Evolutionary conservation across 306 rosid species (phyloP), one percentile per base, ranked within the genome.

Genomic region (Dryas octopetala): DNA sequence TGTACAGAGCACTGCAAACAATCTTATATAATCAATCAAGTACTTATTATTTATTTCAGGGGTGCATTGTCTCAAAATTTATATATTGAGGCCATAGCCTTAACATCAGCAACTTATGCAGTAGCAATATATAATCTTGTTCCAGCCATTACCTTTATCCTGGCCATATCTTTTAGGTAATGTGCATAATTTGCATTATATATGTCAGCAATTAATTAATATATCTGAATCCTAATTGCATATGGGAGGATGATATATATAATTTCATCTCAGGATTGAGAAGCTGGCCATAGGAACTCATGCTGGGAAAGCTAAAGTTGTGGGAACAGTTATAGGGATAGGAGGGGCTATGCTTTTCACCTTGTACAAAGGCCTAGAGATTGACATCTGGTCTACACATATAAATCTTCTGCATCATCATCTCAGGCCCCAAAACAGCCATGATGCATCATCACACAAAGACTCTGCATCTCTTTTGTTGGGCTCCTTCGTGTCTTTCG

Each of bases 301-400:
- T 17, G 75, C 45, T 0, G 79, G 79, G 49, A 55, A 66, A 6
- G 70, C 55, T 1, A 79, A 74, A 58, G 62, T 79, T 9, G 5
- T 51, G 2, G 75, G 78, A 32, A 74, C 79, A 57, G 19, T 60
- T 4, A 4, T 66, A n/a, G 75, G 83, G 12, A 73, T 79, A 16
- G 74, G 74, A 10, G 82, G 78, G 52, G 82, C 76, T 5, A 66
- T 73, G 74, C 28, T 79, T 3, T 66, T 73, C 51, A 73, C 74
- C 12, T 79, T 79, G 32, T 79, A 55, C 74, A 65, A 47, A 66
- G 74, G 82, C 40, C 15, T 66, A 2, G 26, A 52, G 11, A 26
- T 66, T 17, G 1, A 79, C 15, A 13, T 73, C 3, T 68, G 74
- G 74, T 62, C 77, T 23, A 53, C 63, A 2, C 16, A 66, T 23